Evolutionary conservation across 2,329 filamentous ascomycete genomes (phyloP), one percentile per base, ranked within the genome.

Genomic region (Biscogniauxia marginata): DNA sequence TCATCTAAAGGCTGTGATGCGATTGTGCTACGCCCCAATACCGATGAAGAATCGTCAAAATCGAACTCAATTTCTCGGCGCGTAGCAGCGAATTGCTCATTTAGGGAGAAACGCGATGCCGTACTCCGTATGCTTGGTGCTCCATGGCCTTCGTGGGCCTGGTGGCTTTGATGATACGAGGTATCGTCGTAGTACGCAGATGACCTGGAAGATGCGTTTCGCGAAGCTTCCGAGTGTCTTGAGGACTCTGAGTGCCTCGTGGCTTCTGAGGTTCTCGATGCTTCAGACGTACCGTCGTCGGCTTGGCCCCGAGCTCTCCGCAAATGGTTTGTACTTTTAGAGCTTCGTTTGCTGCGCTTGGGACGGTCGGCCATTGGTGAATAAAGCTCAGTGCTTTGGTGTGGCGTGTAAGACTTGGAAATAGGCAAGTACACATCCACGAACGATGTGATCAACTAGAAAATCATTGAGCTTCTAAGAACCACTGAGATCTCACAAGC

Each of bases 21-120:
- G 46, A 67, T 39, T 7, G 67, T 70, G 43, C 64, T 63, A 44
- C 69, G 68, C 22, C 77, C 75, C 53, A 75, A 67, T 46, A 78
- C 66, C 18, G 77, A 79, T 44, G 75, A 77, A 19, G 70, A 73
- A 58, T 80, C 78, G 62, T 80, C 78, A 54, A 77, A 77, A 61
- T 72, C 78, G 51, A 80, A 77, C 49, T 79, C 77, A 50, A 75
- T 76, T 56, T 80, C 77, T 49, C 71, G 71, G 25, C 76, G 69
- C 5, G 78, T 80, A 34, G 75, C 68, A 19, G 78, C 77, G 55
- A 80, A 81, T 54, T 80, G 77, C 46, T 79, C 76, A 47, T 73
- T 74, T 48, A 80, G 69, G 2, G 78, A 80, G 67, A 75, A 77
- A 47, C 77, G 75, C 22, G 77, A 79, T 11, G 70, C 70, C n/a